Evolutionary conservation across 257 asterid genomes (phyloP).

Genomic region (Forsythia viridissima): DNA sequence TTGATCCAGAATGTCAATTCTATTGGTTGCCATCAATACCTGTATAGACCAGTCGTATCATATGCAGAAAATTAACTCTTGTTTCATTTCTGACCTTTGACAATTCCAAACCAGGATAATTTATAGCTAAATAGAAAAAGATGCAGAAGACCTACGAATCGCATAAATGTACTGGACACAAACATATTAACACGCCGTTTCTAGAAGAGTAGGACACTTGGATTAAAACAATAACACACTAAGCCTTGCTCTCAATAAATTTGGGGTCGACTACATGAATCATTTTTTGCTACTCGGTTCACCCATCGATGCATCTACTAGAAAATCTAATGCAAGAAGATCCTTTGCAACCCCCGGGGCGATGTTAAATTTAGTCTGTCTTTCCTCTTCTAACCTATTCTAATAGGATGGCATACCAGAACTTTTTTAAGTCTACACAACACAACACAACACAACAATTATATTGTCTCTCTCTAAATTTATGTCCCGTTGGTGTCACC

Average conservation of each 20-base stretch:
- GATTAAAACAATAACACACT: neutral
- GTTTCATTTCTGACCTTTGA: conserved; percentile 12
- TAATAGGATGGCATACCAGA: no score
- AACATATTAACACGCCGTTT: neutral
- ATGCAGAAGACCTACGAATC: neutral
- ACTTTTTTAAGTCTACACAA: no score
- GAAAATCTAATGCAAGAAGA: no score
- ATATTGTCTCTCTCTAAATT: no score
- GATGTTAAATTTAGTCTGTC: no score
- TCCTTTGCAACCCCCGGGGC: no score
- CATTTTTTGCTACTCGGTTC: neutral
- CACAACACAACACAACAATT: no score
- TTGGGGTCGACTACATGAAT: neutral
- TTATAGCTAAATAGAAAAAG: conserved; percentile 12
- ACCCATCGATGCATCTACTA: no score
- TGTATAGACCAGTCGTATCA: conserved; percentile 20
- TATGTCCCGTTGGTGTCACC: no score
- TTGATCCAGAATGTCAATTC: conserved; percentile 87
- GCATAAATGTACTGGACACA: neutral
- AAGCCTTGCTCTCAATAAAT: conserved; percentile 25
- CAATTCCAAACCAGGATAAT: neutral
- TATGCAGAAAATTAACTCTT: neutral
- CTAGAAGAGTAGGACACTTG: neutral
- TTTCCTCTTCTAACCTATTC: no score
- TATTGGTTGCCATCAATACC: conserved; percentile 96